Evolutionary conservation across 192 early-diverging fungal species (phyloP).

Genomic region (Gamsiella multidivaricata): DNA sequence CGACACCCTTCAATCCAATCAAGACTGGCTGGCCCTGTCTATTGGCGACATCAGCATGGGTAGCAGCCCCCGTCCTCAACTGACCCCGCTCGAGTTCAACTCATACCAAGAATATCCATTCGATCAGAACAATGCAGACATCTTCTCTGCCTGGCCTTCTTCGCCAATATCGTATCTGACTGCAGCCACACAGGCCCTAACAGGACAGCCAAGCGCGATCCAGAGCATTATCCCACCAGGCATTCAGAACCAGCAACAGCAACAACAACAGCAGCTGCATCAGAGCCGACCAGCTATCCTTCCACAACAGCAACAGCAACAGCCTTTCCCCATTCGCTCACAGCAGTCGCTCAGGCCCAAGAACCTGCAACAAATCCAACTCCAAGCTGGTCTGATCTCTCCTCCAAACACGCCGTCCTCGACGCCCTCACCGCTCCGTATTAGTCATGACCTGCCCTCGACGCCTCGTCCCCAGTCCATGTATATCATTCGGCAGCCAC

Average conservation of each 20-base stretch:
- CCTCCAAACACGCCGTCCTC: conserved; percentile 40
- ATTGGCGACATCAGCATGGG: not conserved
- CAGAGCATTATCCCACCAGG: conserved; percentile 20
- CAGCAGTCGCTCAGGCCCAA: not conserved
- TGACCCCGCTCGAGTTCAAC: conserved; percentile 6
- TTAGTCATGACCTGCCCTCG: not conserved
- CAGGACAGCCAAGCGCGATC: conserved; percentile 4
- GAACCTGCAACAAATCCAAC: not conserved
- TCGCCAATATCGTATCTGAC: conserved; percentile 26
- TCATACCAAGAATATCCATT: conserved; percentile 17
- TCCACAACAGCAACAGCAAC: not conserved
- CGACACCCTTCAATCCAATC: not conserved
- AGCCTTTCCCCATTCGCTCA: not conserved
- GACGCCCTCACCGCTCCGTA: conserved; percentile 18
- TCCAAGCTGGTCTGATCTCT: conserved; percentile 17
- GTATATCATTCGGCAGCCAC: not conserved
- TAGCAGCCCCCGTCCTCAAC: not conserved
- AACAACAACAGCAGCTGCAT: conserved; percentile 28
- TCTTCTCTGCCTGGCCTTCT: conserved; percentile 19
- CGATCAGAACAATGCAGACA: conserved; percentile 20
- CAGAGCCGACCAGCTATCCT: not conserved
- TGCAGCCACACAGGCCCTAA: conserved; percentile 25
- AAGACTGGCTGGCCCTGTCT: not conserved
- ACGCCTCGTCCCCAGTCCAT: not conserved
- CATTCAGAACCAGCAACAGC: conserved; percentile 13